Evolutionary conservation across 164 flowering plant genomes (phyloP).

Genomic region (Vitis cinerea): DNA sequence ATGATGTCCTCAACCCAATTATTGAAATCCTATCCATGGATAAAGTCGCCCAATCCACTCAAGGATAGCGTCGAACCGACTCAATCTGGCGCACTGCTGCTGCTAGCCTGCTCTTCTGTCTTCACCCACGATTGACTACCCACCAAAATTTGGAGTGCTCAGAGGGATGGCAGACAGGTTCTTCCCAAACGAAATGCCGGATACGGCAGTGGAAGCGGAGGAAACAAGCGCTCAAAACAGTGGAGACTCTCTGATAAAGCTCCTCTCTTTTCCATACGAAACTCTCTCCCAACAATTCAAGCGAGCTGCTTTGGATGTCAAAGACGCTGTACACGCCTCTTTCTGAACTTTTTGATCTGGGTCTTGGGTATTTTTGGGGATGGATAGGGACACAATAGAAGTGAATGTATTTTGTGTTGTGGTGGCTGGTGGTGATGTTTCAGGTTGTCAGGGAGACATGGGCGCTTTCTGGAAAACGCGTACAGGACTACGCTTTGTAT

Average conservation of each 20-base stretch:
- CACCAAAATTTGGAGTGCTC: no score
- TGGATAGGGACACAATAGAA: no score
- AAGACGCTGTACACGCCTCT: slow-evolving; percentile 41
- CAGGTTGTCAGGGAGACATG: slow-evolving; percentile 60
- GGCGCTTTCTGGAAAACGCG: slow-evolving; percentile 30
- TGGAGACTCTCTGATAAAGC: slow-evolving; percentile 44
- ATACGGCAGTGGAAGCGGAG: slow-evolving; percentile 14
- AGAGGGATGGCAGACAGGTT: slow-evolving; percentile 62
- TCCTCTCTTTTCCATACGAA: slow-evolving; percentile 52
- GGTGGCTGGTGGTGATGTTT: background rate
- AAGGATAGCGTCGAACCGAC: no score
- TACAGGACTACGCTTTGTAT: slow-evolving; percentile 46
- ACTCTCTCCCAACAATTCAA: slow-evolving; percentile 38
- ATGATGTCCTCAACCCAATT: no score
- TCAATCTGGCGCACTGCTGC: no score
- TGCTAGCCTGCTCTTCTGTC: no score
- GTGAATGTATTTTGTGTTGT: no score
- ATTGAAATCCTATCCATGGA: no score
- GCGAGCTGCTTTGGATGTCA: slow-evolving; percentile 48
- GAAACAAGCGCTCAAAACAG: slow-evolving; percentile 5
- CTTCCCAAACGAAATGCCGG: slow-evolving; percentile 67
- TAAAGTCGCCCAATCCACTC: no score
- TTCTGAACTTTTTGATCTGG: no score
- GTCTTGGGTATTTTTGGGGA: no score
- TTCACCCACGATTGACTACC: no score